A percentile compares a stretch with the other conserved stretches of the same genome.
Evolutionary conservation across 495 filamentous ascomycete genomes (phyloP).

Genomic region (Staphylotrichum tortipilum): DNA sequence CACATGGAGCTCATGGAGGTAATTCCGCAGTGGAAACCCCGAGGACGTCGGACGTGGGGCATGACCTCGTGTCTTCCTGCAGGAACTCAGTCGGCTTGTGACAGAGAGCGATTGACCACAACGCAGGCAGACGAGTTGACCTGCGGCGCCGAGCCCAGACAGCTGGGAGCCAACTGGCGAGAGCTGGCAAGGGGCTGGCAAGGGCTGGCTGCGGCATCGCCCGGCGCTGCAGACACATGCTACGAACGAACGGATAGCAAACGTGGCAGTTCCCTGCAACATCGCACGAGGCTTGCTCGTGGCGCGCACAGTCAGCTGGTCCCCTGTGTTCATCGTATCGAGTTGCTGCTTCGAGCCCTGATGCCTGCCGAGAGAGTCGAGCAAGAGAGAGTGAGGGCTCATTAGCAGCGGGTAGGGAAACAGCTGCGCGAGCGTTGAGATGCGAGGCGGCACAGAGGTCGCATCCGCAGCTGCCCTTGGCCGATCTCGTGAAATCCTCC

Average conservation of each 20-base stretch:
- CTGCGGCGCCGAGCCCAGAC: too few relatives aligned
- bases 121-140: too few relatives aligned
- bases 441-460: constrained; percentile 12
- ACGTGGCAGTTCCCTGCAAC: constrained; percentile 11
- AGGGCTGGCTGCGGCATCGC: too few relatives aligned
- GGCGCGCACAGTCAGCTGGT: background rate
- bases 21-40: too few relatives aligned
- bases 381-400: background rate
- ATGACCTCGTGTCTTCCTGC: too few relatives aligned
- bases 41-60: too few relatives aligned
- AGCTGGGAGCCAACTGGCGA: too few relatives aligned
- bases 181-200: background rate
- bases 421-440: constrained; percentile 13
- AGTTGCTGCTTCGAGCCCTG: background rate
- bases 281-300: background rate
- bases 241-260: background rate
- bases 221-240: background rate
- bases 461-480: constrained; percentile 15
- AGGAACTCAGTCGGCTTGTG: too few relatives aligned
- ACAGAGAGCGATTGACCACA: too few relatives aligned
- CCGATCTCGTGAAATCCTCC: constrained; percentile 27
- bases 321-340: background rate
- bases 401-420: background rate
- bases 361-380: constrained; percentile 5
- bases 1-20: background rate